These are phyloP conservation scores for Trametes cubensis DNA, from an alignment of 768 basidiomycete species.

Conservation along the genomic window DNA sequence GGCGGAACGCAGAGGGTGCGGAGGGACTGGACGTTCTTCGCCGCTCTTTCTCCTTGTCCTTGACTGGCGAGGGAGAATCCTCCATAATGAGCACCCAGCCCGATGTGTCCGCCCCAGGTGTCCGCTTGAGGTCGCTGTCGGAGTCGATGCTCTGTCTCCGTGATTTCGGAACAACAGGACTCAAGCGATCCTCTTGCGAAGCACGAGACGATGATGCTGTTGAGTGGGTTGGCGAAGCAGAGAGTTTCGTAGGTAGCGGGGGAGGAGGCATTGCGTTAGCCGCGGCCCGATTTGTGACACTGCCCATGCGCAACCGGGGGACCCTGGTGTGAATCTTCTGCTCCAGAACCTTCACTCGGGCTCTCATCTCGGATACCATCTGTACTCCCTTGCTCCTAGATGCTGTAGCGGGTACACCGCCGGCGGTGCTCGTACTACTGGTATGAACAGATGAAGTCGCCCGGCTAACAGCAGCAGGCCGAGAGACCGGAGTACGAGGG, in stretches of 20 bases:
- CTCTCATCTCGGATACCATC: conserved; percentile 92
- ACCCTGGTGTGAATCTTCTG: conserved; percentile 89
- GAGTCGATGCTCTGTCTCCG: conserved; percentile 30
- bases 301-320: conserved; percentile 81
- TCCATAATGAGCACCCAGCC: conserved; percentile 93
- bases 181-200: conserved; percentile 35
- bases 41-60: conserved; percentile 55
- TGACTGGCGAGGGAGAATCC: conserved; percentile 73
- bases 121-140: conserved; percentile 44
- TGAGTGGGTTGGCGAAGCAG: conserved; percentile 26
- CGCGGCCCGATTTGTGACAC: conserved; percentile 60
- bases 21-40: conserved; percentile 63
- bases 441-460: conserved; percentile 39
- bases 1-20: conserved; percentile 54
- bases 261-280: conserved; percentile 38
- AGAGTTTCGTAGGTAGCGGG: conserved; percentile 19
- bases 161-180: conserved; percentile 22
- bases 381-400: conserved; percentile 83
- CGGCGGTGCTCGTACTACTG: conserved; percentile 33
- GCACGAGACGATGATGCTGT: conserved; percentile 26
- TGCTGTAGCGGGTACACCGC: conserved; percentile 43
- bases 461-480: conserved; percentile 41
- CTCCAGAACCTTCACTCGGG: conserved; percentile 77
- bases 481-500: conserved; percentile 34
- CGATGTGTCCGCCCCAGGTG: conserved; percentile 60